Percentiles rank a stretch among this genome's conserved stretches.
Conservation (phyloP, 306 rosid species). For the Castanea sativa region DNA sequence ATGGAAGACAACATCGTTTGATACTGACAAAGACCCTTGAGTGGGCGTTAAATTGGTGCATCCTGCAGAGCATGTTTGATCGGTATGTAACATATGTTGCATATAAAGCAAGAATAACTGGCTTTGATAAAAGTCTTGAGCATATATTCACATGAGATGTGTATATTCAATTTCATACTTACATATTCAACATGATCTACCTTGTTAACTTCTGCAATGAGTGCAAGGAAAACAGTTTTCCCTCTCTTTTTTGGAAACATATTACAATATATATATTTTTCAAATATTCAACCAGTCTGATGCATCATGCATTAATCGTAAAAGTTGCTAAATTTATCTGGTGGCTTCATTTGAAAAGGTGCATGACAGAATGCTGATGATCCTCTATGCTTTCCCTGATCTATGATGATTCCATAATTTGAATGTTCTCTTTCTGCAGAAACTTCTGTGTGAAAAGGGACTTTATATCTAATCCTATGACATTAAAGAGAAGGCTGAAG, state of each 20-base stretch:
- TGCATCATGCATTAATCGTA: not conserved
- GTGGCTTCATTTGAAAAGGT: not conserved
- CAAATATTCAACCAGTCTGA: not conserved
- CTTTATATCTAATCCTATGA: conserved; percentile 71
- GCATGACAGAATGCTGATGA: conserved; percentile 6
- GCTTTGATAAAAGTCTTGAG: conserved; percentile 4
- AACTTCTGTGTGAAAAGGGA: conserved; percentile 72
- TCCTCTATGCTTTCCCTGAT: conserved; percentile 7
- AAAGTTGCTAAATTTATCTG: not conserved
- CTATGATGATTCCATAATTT: conserved; percentile 22
- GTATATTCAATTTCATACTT: not conserved
- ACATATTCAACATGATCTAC: not conserved
- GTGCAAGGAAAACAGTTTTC: not conserved
- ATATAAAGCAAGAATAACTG: not conserved
- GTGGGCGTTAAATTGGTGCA: conserved; percentile 98
- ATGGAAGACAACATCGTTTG: conserved; percentile 50
- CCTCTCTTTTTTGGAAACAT: not conserved
- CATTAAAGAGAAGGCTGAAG: conserved; percentile 81
- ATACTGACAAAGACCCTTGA: conserved; percentile 87
- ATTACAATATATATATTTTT: not conserved
- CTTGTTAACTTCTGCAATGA: not conserved
- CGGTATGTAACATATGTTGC: conserved; percentile 53
- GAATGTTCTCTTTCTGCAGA: conserved; percentile 42
- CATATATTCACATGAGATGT: not conserved
- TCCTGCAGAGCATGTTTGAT: conserved; percentile 97